These are phyloP conservation scores for Apostasia shenzhenica DNA, from an alignment of 106 monocot genomes.

Conservation along the genomic window DNA sequence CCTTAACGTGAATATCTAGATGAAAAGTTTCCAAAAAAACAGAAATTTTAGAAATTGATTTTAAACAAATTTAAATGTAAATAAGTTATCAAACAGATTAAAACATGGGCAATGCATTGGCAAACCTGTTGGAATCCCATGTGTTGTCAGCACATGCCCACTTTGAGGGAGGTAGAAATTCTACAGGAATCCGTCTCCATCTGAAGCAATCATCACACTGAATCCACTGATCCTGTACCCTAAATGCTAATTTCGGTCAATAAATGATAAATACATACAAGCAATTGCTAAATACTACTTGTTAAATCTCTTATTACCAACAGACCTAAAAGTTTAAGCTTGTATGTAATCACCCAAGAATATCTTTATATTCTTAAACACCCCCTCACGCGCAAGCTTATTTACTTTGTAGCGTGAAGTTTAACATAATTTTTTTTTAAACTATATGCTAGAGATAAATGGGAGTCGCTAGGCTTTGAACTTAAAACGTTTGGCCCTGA, in stretches of 20 bases:
- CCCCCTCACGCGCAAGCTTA: no score
- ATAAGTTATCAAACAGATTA: background rate
- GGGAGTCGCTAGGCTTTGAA: no score
- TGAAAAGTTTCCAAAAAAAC: background rate
- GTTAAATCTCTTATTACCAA: no score
- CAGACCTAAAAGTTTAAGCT: no score
- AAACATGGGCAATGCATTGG: no score
- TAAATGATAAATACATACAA: slow-evolving; percentile 1
- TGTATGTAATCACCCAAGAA: no score
- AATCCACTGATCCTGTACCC: slow-evolving; percentile 82
- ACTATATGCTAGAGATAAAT: no score
- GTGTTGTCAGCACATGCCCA: slow-evolving; percentile 77
- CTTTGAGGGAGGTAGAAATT: slow-evolving; percentile 64
- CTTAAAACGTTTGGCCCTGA: no score
- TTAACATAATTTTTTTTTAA: no score
- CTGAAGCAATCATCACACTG: slow-evolving; percentile 86
- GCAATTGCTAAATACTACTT: background rate
- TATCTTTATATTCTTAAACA: no score
- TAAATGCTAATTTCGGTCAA: slow-evolving; percentile 14
- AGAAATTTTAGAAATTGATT: background rate
- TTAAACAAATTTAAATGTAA: background rate
- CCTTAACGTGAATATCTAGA: no score
- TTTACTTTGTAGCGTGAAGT: no score
- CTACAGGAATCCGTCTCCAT: slow-evolving; percentile 71
- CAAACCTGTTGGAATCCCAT: slow-evolving; percentile 60